Percentiles rank a stretch among this genome's conserved stretches.
Evolutionary conservation across 2,329 filamentous ascomycete genomes (phyloP).

Genomic region (Camptophora hylomeconis): DNA sequence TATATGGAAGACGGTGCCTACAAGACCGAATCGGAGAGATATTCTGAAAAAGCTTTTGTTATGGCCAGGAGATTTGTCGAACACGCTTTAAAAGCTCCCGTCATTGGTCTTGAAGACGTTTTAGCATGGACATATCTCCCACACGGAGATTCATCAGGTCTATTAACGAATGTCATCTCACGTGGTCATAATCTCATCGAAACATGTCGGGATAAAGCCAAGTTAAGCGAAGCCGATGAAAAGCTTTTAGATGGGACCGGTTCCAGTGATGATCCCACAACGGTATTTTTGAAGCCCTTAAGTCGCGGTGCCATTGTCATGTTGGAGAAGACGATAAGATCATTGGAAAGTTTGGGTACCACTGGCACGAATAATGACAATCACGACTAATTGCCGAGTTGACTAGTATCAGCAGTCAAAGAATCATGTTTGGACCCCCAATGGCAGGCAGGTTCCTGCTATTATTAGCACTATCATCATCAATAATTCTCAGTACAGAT

Average conservation of each 20-base stretch:
- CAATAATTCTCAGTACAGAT: too few relatives aligned
- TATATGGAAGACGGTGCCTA: constrained; percentile 34
- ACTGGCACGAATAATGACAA: too few relatives aligned
- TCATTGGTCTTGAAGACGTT: constrained; percentile 38
- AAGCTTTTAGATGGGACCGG: constrained; percentile 14
- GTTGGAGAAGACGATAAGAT: constrained; percentile 19
- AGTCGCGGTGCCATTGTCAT: constrained; percentile 23
- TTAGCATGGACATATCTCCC: constrained; percentile 39
- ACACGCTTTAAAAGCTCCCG: constrained; percentile 28
- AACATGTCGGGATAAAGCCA: constrained; percentile 11
- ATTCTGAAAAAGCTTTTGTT: constrained; percentile 43
- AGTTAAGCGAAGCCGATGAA: constrained; percentile 7
- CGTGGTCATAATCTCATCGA: constrained; percentile 19
- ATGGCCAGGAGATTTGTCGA: constrained; percentile 39
- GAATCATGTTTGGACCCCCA: too few relatives aligned
- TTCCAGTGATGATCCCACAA: constrained; percentile 9
- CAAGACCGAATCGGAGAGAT: constrained; percentile 33
- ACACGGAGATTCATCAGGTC: constrained; percentile 5
- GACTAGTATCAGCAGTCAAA: too few relatives aligned
- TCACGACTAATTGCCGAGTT: too few relatives aligned
- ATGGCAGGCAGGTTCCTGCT: too few relatives aligned
- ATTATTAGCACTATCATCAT: too few relatives aligned
- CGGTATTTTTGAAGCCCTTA: constrained; percentile 21
- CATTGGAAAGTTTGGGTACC: too few relatives aligned
- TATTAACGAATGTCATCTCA: constrained; percentile 18